These are phyloP conservation scores for Nevesoporus exiguus DNA, from an alignment of 768 basidiomycete genomes.

Conservation along the genomic window DNA sequence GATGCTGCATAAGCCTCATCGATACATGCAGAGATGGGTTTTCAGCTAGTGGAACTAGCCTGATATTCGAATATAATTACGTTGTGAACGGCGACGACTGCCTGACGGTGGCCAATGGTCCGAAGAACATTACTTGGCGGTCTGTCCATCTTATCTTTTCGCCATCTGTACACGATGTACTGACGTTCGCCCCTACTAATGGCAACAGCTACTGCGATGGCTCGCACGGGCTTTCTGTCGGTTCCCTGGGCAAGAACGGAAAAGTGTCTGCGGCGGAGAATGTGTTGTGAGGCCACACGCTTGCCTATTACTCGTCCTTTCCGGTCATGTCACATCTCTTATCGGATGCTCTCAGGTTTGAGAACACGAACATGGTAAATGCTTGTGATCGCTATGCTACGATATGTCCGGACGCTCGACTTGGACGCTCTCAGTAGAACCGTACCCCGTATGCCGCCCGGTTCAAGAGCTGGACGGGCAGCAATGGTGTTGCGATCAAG, in stretches of 20 bases:
- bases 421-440: not conserved
- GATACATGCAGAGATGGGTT: not conserved
- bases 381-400: not conserved
- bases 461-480: not conserved
- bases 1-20: not conserved
- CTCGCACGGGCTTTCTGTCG: not conserved
- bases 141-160: constrained; percentile 7
- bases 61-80: constrained; percentile 33
- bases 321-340: not conserved
- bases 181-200: not conserved
- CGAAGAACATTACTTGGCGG: constrained; percentile 52
- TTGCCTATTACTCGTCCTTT: not conserved
- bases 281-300: not conserved
- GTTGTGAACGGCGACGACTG: constrained; percentile 64
- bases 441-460: not conserved
- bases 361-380: not conserved
- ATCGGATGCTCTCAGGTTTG: not conserved
- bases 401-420: not conserved
- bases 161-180: not conserved
- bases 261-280: not conserved
- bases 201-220: not conserved
- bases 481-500: not conserved
- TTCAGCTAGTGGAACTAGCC: not conserved
- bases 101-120: constrained; percentile 53
- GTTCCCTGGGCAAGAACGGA: not conserved